Evolutionary conservation across 495 filamentous ascomycete species (phyloP).

Genomic region (Hypoxylon fragiforme): DNA sequence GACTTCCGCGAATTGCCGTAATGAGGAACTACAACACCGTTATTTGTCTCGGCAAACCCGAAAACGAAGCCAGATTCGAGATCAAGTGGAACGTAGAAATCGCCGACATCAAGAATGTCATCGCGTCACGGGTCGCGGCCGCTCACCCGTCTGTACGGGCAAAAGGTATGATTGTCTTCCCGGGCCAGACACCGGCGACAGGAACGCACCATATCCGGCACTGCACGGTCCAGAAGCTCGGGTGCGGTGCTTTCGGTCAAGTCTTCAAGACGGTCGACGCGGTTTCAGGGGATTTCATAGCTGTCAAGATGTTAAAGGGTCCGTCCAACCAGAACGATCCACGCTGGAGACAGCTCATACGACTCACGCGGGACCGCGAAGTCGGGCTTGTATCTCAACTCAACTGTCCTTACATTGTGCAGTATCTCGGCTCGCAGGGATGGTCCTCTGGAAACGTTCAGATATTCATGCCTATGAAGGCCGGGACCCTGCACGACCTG

Average conservation of each 20-base stretch:
- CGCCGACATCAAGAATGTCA: not conserved
- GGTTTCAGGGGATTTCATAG: constrained; percentile 7
- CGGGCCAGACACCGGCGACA: not conserved
- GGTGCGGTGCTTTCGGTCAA: constrained; percentile 4
- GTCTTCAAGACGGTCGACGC: constrained; percentile 13
- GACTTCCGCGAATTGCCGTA: not conserved
- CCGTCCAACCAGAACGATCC: not conserved
- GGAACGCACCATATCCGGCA: not conserved
- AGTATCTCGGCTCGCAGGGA: constrained; percentile 6
- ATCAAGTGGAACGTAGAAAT: not conserved
- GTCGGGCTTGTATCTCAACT: not conserved
- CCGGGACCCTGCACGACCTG: constrained; percentile 35
- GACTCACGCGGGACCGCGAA: not conserved
- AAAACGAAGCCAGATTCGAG: not conserved
- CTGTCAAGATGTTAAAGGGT: constrained; percentile 6
- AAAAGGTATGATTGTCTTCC: not conserved
- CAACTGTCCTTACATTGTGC: constrained; percentile 1
- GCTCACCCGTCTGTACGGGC: not conserved
- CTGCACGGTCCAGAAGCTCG: not conserved
- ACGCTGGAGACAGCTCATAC: not conserved
- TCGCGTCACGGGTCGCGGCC: not conserved
- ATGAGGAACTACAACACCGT: not conserved
- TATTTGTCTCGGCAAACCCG: not conserved
- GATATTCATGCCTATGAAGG: constrained; percentile 43
- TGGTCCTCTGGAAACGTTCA: constrained; percentile 30